Base-by-base conservation (phyloP, 2,329 filamentous ascomycete species). In the Grosmannia serpens region DNA sequence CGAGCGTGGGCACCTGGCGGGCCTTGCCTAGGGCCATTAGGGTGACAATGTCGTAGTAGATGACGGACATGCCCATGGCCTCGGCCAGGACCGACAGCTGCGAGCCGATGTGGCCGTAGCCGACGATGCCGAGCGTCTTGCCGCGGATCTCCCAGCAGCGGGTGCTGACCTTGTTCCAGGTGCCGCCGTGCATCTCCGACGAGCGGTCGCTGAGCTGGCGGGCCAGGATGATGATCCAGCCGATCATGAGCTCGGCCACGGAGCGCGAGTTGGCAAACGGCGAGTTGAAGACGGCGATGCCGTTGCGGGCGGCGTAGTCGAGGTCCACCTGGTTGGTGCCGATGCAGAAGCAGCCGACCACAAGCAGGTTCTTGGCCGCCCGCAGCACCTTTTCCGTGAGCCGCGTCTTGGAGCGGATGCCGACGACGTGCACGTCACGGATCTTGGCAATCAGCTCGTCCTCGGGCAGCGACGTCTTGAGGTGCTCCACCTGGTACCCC, bases 91-190 rank as follows among this genome's bases (percentile, higher is more conserved):
- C 94, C 0, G 91, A 97, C 63, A 99, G 77, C 73, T 99, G 94
- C 56, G 90, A 91, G 62, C 94, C 94, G 70, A 99, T 97, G 70
- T 99, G 94, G 62, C 94, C 94, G 69, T 99, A 99, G 33, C 94
- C 94, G 64, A 99, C 85, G 67, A 99, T 97, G 55, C 88, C 94
- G 57, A 99, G 80, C 50, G 92, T 97, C 80, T 99, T 99, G 71
- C 94, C 94, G 67, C 94, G 86, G 67, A 97, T 91, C 73, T 99
- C 94, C 94, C 94, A 97, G 81, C 94, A 99, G 69, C 88, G 91
- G 67, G 83, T 81, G 77, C 91, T 96, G 68, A 97, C 91, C 77
- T 99, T 99, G 74, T 97, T 97, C 94, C 94, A 99, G 50, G 84
- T 90, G 59, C 94, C 94, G 59, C 83, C 83, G 78, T 99, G 94